Base-by-base conservation (phyloP, 2,329 filamentous ascomycete species). In the Pezicula rhizophila region DNA sequence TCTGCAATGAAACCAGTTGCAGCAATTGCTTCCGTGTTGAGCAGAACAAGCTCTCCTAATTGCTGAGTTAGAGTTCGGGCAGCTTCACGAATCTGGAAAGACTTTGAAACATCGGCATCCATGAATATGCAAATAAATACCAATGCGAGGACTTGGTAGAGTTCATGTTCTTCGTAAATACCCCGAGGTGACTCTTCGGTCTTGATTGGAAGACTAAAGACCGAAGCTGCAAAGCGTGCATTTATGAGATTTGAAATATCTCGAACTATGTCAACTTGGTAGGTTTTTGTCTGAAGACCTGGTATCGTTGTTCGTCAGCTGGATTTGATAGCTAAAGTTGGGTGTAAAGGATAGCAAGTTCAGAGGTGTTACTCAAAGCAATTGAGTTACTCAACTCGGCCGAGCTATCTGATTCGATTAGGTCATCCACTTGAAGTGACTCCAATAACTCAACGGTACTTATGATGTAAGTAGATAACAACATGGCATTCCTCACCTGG, bases 221-320 rank as follows among this genome's bases (percentile, higher is more conserved):
- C 60, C 31, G 72, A 72, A 14, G 77, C 70, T 8, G 75, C 75
- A 51, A 79, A 79, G 54, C 77, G 73, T n/a, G 77, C 70, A 44
- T 75, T 73, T 3, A 74, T 74, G 4, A 79, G 59, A 54, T 79
- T 79, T 20, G 75, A 73, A 39, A 80, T 65, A 51, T 80, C 78
- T 49, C 77, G 71, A 31, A 78, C 77, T 74, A 91, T 73, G 57
- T 93, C 88, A 37, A 89, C 77, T 61, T 88, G 83, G 46, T 78
- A 77, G 48, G 75, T 73, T 2, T 52, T 57, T 8, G 47, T 53
- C 28, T 31, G 8, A 10, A 31, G 11, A 10, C 28, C 28, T 31
- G 12, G 8, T 31, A 4, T 11, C 28, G 11, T 31, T 31, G 11
- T 12, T 31, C 12, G 28, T 31, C 11, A 31, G 28, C 11, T 10